Base-by-base conservation (phyloP, 2,329 filamentous ascomycete species). In the Pseudogymnoascus sp. region DNA sequence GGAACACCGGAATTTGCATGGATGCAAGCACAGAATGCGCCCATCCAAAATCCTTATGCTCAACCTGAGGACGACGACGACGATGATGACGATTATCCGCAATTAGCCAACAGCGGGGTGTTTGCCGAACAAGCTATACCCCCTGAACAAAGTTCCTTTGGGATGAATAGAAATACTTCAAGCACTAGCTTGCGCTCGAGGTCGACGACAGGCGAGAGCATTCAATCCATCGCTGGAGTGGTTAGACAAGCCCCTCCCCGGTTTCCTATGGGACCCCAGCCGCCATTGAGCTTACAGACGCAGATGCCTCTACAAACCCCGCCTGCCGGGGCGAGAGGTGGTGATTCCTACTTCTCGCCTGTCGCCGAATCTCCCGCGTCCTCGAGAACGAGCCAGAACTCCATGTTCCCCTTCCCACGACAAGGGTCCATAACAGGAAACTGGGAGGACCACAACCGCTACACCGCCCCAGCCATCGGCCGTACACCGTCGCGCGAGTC, bases 301-400 rank as follows among this genome's bases (percentile, higher is more conserved):
- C 78, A 82, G 66, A 67, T 75, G 59, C 67, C 68, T 7, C 67
- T 71, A 16, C 70, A 71, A 16, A 72, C 77, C 53, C 76, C 80
- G 60, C 75, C 76, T 5, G 71, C 73, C 38, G 64, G 65, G 40
- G 68, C 70, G 59, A 67, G 69, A 59, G 66, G 65, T 34, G 71
- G 70, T 4, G 91, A 92, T 64, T 97, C 93, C 3, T 97, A 97
- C 76, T 99, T 99, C 75, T 97, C 93, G 0, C 95, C 95, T 0
- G 83, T 88, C 1, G 84, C 82, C 36, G 93, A 97, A 62, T 91
- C 90, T 0, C 90, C 90, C 8, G 86, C 86, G 46, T 91, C 88
- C 12, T 88, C 88, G 23, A 83, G 90, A 60, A 88, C 89, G 6
- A 93, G 89, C 73, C 86, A 86, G 1, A 83, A 90, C 4, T 91